Percentiles rank a stretch among this genome's conserved stretches.
These are phyloP conservation scores for Metschnikowia gruessii DNA, from an alignment of 805 yeast genomes.

Conservation along the genomic window DNA sequence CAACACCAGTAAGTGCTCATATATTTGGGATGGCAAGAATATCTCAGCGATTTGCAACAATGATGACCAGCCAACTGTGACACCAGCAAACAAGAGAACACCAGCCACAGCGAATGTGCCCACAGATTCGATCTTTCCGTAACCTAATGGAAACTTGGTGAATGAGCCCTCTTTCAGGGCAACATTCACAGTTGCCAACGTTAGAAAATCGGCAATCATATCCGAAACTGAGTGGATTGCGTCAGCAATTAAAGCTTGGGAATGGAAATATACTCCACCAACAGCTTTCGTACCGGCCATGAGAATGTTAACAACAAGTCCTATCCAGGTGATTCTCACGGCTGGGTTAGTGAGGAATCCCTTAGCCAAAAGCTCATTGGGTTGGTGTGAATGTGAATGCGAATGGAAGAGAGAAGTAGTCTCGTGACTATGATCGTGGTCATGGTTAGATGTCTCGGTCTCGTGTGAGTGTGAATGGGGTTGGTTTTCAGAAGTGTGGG, in stretches of 20 bases:
- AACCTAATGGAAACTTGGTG: conserved; percentile 75
- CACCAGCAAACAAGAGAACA: conserved; percentile 80
- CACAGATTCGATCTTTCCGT: conserved; percentile 88
- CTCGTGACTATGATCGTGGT: conserved; percentile 19
- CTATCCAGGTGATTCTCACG: conserved; percentile 89
- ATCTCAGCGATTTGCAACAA: conserved; percentile 65
- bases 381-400: conserved; percentile 35
- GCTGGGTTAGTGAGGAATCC: conserved; percentile 63
- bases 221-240: conserved; percentile 92
- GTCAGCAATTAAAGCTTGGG: conserved; percentile 92
- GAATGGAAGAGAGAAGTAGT: conserved; percentile 25
- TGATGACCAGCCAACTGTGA: conserved; percentile 87
- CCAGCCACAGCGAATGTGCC: conserved; percentile 89
- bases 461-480: conserved; percentile 8
- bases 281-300: conserved; percentile 84
- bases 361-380: conserved; percentile 37
- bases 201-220: conserved; percentile 82
- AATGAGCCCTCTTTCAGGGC: conserved; percentile 57
- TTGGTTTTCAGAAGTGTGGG: not conserved
- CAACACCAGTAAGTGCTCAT: conserved; percentile 50
- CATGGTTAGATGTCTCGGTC: not conserved
- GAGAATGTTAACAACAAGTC: conserved; percentile 75
- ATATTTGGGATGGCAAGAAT: conserved; percentile 56
- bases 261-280: conserved; percentile 91
- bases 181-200: conserved; percentile 82